A percentile compares a stretch with the other conserved stretches of the same genome.
These are phyloP conservation scores for Solanum megistacrolobum DNA, from an alignment of 257 asterid genomes.

Conservation along the genomic window DNA sequence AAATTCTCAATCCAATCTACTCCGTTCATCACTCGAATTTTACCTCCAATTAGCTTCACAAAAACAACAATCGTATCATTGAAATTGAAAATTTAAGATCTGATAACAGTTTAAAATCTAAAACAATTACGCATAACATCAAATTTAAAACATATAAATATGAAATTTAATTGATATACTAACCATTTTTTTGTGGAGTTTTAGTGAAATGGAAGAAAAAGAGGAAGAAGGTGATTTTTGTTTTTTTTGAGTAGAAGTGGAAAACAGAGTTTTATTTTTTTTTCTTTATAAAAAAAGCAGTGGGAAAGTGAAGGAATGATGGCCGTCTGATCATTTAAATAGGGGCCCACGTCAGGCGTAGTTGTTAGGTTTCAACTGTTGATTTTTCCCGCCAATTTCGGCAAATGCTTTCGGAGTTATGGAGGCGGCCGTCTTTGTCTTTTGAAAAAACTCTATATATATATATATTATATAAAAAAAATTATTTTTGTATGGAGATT, in stretches of 20 bases:
- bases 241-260: neutral
- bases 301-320: conserved; percentile 7
- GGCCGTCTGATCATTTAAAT: conserved; percentile 11
- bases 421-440: conserved; percentile 32
- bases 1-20: conserved; percentile 42
- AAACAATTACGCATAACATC: neutral
- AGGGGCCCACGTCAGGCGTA: conserved; percentile 16
- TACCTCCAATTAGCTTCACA: conserved; percentile 23
- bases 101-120: neutral
- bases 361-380: neutral
- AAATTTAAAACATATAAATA: neutral
- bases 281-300: conserved; percentile 4
- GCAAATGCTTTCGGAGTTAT: conserved; percentile 25
- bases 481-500: neutral
- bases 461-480: neutral
- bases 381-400: conserved; percentile 40
- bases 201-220: neutral
- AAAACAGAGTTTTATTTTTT: neutral
- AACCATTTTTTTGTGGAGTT: neutral
- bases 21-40: conserved; percentile 15
- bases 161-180: neutral
- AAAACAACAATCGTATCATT: neutral
- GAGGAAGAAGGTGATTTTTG: neutral
- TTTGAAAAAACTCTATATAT: neutral
- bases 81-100: neutral